These are phyloP conservation scores for Tricholoma sp. DNA, from an alignment of 768 basidiomycete genomes.

Conservation along the genomic window DNA sequence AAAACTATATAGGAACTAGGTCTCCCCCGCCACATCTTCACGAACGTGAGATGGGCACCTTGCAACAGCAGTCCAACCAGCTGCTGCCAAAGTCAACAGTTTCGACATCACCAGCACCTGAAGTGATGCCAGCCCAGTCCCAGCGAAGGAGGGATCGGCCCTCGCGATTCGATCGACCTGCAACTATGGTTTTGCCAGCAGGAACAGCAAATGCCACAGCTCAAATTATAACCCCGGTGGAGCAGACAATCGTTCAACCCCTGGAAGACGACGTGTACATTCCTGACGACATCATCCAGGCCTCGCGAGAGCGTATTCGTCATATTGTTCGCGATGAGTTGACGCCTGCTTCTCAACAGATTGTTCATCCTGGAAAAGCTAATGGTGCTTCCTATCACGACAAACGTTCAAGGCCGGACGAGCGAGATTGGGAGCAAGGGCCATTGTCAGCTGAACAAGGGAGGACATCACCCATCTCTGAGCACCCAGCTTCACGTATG, in stretches of 20 bases:
- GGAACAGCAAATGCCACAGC: background rate
- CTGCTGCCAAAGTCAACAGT: background rate
- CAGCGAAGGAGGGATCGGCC: slow-evolving; percentile 16
- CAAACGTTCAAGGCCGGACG: slow-evolving; percentile 8
- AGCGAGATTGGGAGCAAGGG: slow-evolving; percentile 13
- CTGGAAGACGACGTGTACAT: slow-evolving; percentile 20
- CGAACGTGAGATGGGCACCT: slow-evolving; percentile 18
- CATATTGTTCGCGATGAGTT: slow-evolving; percentile 9
- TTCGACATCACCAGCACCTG: slow-evolving; percentile 2
- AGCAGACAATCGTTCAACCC: background rate
- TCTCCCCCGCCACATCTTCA: slow-evolving; percentile 33
- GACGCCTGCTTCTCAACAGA: slow-evolving; percentile 11
- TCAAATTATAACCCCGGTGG: background rate
- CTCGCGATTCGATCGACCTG: slow-evolving; percentile 23
- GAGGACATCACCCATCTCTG: slow-evolving; percentile 10
- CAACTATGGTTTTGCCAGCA: background rate
- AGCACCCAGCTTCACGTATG: slow-evolving; percentile 26
- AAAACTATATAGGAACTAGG: slow-evolving; percentile 42
- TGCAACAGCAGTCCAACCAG: slow-evolving; percentile 4
- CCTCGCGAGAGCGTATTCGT: slow-evolving; percentile 8
- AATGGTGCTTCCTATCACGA: slow-evolving; percentile 3
- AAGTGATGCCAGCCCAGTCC: slow-evolving; percentile 1
- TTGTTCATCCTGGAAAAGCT: background rate
- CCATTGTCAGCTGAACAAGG: slow-evolving; percentile 5
- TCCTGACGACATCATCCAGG: slow-evolving; percentile 17